Evolutionary conservation across 2,329 filamentous ascomycete genomes (phyloP), one percentile per base, ranked within the genome.

Genomic region (Aspergillaceae sp.): DNA sequence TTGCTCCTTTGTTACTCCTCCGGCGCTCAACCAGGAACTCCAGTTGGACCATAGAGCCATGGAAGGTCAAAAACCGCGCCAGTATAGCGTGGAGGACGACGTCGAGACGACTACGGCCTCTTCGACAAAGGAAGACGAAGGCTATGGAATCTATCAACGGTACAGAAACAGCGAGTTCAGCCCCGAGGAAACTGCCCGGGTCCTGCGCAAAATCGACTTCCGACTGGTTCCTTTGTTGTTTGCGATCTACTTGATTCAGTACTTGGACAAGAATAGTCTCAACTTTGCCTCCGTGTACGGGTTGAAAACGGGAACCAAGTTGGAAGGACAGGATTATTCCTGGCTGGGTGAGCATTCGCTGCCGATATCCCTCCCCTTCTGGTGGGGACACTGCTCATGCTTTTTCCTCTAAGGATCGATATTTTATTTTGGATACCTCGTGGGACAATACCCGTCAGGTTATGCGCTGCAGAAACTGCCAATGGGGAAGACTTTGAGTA

Each of bases 241-340:
- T 48, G 52, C 76, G 29, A 79, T 75, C 0, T 82, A 82, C 56
- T 74, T 75, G 63, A 8, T 26, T 10, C 42, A 60, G 55, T 60
- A 60, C 19, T 40, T 82, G 65, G 79, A 82, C 58, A 82, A 82
- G 58, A 74, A 74, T 4, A 78, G 77, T 48, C 60, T 79, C 45
- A 62, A 61, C 10, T 62, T 61, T 26, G 59, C 60, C 0, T 61
- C 61, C 1, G 59, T 64, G 1, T 64, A 62, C 32, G 61, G 61
- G 0, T 49, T 64, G 8, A 60, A 63, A 38, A 26, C 56, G 37
- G 62, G 56, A 6, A 63, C 60, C 0, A 36, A 53, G 4, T 38
- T 60, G 1, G 44, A 51, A 2, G 58, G 57, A 29, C 56, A 58
- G 11, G 51, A 60, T 37, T 60, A 60, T 40, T 58, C 57, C 29